Evolutionary conservation across 2,329 filamentous ascomycete genomes (phyloP), one percentile per base, ranked within the genome.

Genomic region (Fusarium ramigenum): DNA sequence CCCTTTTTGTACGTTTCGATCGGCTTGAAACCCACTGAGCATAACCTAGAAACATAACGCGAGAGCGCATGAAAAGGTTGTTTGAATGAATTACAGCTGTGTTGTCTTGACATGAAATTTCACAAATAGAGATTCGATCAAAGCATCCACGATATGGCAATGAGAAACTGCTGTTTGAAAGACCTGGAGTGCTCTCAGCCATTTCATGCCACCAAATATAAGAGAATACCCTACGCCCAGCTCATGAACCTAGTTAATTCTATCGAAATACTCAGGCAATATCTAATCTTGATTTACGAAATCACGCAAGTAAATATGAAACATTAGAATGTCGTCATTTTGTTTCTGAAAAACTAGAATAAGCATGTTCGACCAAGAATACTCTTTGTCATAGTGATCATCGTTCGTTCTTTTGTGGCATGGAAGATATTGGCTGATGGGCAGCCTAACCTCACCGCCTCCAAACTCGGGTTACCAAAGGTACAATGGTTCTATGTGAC

Each of bases 1-100:
- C 36, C 32, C 58, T 47, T 42, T 68, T 68, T 73, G 57, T 77
- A 77, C 63, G 42, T 30, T 14, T 15, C n/a, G 40, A 15, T 21
- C 23, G 15, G 19, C 42, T 30, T 42, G 16, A 40, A 52, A 42
- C 18, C 39, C 28, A 23, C 50, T 21, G 16, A 23, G 49, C 70
- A 75, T 78, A 78, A 78, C 74, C 61, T 34, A 25, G 40, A 74
- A 76, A 49, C 74, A 78, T 77, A 77, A 78, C 66, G 66, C 47
- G n/a, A 42, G 7, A 44, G 32, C 18, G 15, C 39, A 37, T 21
- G 19, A 25, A 28, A 61, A 39, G 5, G 21, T 16, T 11, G 25
- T 47, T 36, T 30, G 19, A 16, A 28, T 36, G 21, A 15, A 21
- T 9, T 9, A 15, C 11, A 30, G 32, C 25, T 14, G 34, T n/a